Conservation (phyloP, 768 basidiomycete genomes). For the Clavulina sp. region DNA sequence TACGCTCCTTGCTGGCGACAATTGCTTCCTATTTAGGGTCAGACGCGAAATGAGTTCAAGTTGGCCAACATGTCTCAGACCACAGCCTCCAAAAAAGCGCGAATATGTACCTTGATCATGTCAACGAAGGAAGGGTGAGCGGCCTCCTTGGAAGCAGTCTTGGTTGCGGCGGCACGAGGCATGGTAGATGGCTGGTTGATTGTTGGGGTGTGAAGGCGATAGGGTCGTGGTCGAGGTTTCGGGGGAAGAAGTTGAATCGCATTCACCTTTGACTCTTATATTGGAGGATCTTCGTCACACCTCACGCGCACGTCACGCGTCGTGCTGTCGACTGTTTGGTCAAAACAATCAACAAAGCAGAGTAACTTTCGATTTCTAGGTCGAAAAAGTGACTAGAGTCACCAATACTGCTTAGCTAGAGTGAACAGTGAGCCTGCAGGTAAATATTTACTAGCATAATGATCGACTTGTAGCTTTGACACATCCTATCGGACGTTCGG, state of each 20-base stretch:
- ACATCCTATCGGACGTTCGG: conserved; percentile 1
- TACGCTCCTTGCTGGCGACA: not conserved
- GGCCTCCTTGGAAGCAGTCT: not conserved
- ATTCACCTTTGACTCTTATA: too few relatives aligned
- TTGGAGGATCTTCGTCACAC: too few relatives aligned
- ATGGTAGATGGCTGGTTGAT: too few relatives aligned
- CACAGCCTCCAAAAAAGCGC: not conserved
- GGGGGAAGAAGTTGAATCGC: too few relatives aligned
- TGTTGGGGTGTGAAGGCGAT: too few relatives aligned
- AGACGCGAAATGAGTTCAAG: not conserved
- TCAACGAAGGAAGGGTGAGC: not conserved
- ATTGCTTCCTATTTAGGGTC: not conserved
- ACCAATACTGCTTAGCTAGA: not conserved
- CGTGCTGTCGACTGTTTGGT: too few relatives aligned
- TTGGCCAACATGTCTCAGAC: not conserved
- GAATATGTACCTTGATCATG: not conserved
- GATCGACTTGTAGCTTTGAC: not conserved
- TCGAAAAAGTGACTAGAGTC: too few relatives aligned
- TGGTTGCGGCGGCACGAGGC: not conserved
- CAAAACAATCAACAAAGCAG: too few relatives aligned
- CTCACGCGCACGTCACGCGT: too few relatives aligned
- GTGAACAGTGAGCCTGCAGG: not conserved
- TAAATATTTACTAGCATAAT: not conserved
- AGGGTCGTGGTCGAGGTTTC: too few relatives aligned
- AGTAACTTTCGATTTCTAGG: too few relatives aligned